Evolutionary conservation across 2,329 filamentous ascomycete species (phyloP), one percentile per base, ranked within the genome.

Genomic region (Colletotrichum liriopes): DNA sequence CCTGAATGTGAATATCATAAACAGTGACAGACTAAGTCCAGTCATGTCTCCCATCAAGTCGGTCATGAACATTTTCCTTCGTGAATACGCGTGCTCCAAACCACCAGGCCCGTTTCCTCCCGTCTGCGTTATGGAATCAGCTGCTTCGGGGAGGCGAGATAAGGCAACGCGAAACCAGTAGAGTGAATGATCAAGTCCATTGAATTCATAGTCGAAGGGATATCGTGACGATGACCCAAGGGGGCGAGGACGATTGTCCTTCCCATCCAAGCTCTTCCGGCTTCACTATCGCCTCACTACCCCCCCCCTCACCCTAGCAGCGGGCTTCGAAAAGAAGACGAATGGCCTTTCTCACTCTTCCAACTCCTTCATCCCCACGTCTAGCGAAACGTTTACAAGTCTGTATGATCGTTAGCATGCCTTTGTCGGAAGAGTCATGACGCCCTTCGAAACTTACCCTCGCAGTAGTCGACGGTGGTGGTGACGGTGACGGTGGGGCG

Each of bases 401-500:
- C 69, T 72, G 1, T 23, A 3, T 6, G 1, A 3, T 5, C 14
- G 45, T 72, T 47, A 72, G 65, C 49, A 67, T 23, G 1, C 6
- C 8, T 6, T 26, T 18, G 2, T 26, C 16, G 4, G n/a, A 8
- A 6, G 9, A 7, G 14, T 23, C 20, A 8, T 35, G 20, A 14
- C 11, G 2, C 2, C 14, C 12, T 20, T n/a, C 5, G 2, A 12
- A 3, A 59, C 69, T 69, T 39, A 72, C 69, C 82, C 67, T 84
- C 82, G 78, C 83, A 85, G 77, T 79, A 82, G 77, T 84, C 82
- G 75, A 78, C 76, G 60, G 82, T 84, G 70, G 79, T 81, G 70
- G 83, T 85, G 67, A 84, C 81, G 39, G 83, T 85, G 66, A 79
- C 77, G 71, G 83, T 85, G 32, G 83, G 81, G 45, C 74, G 76